phyloP scores from a whole-genome alignment of 345 rosid species.

The Corchorus capsularis region DNA sequence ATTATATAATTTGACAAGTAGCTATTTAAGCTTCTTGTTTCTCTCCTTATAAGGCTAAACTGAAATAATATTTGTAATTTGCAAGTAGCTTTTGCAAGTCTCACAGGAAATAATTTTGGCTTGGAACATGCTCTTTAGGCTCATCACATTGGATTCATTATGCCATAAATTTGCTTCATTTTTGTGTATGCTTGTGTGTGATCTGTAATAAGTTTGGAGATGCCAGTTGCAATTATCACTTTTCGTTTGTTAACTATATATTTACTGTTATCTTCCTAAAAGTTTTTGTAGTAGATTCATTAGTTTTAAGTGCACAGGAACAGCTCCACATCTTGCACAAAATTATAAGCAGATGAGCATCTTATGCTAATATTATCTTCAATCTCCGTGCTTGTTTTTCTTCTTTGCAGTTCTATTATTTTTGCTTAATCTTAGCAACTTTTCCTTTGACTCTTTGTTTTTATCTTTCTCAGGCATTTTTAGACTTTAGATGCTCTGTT shows the following conservation, averaged over 20 bases:
- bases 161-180: not conserved
- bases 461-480: conserved; percentile 58
- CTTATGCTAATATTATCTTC: not conserved
- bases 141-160: not conserved
- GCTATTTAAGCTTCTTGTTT: not conserved
- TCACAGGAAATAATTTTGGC: conserved; percentile 2
- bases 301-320: not conserved
- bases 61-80: not conserved
- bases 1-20: not conserved
- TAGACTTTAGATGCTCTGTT: conserved; percentile 91
- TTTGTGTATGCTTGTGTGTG: not conserved
- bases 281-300: not conserved
- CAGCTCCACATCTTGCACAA: not conserved
- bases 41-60: not conserved
- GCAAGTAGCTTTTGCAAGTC: conserved; percentile 8
- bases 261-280: no score
- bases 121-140: not conserved
- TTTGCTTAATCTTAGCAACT: not conserved
- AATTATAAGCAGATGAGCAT: not conserved
- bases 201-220: not conserved
- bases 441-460: conserved; percentile 1
- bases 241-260: no score
- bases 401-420: not conserved
- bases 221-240: not conserved
- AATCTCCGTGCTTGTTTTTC: not conserved